A percentile compares a stretch with the other conserved stretches of the same genome.
Conservation (phyloP, 2,329 filamentous ascomycete genomes). For the Hymenoscyphus salicellus region DNA sequence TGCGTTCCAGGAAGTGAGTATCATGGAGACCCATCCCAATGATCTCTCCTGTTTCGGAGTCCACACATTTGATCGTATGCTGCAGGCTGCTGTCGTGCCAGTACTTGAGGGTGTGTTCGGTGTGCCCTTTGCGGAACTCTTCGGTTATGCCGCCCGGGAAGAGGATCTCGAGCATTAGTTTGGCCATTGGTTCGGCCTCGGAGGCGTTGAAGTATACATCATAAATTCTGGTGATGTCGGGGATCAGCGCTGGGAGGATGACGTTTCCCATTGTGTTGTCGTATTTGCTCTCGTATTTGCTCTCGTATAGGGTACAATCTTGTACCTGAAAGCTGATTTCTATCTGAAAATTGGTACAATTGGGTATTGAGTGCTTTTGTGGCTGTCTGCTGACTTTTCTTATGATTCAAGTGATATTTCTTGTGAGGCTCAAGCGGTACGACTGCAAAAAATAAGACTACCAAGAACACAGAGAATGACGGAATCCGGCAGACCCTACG, state of each 20-base stretch:
- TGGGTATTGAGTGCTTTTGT: too few species aligned
- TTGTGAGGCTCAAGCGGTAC: too few species aligned
- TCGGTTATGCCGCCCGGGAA: slow-evolving; percentile 3
- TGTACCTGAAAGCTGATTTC: too few species aligned
- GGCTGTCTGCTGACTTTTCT: too few species aligned
- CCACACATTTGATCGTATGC: slow-evolving; percentile 3
- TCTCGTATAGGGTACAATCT: background rate
- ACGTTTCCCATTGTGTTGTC: background rate
- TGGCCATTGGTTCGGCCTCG: background rate
- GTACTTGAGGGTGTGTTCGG: background rate
- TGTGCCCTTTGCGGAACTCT: slow-evolving; percentile 3
- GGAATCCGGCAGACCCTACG: too few species aligned
- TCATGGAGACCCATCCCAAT: slow-evolving; percentile 5
- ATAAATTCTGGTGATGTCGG: slow-evolving; percentile 1
- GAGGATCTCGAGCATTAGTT: slow-evolving; percentile 7
- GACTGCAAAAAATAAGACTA: too few species aligned
- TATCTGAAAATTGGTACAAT: too few species aligned
- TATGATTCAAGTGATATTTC: too few species aligned
- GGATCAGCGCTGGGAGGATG: background rate
- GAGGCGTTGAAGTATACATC: slow-evolving; percentile 3
- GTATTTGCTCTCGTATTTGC: background rate
- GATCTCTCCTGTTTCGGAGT: slow-evolving; percentile 2
- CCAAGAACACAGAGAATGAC: too few species aligned
- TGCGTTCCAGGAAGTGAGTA: background rate
- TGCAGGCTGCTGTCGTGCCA: background rate